These are phyloP conservation scores for Penicillium alfredii DNA, from an alignment of 495 filamentous ascomycete species.

Conservation along the genomic window DNA sequence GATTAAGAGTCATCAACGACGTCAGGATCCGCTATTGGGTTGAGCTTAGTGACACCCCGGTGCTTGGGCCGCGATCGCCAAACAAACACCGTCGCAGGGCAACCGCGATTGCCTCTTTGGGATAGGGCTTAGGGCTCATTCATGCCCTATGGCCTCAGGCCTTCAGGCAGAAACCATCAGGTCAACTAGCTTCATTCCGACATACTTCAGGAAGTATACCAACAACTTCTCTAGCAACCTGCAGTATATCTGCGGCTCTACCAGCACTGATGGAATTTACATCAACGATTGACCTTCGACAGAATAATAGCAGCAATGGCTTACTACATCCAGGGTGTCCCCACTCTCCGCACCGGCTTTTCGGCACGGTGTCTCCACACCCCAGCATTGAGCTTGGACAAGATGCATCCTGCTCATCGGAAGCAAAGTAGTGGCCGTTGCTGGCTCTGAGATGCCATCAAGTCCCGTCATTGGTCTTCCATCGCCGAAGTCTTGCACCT, in stretches of 20 bases:
- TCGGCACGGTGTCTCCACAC: slow-evolving; percentile 18
- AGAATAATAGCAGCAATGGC: too few relatives aligned
- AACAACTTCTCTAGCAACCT: too few relatives aligned
- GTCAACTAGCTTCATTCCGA: too few relatives aligned
- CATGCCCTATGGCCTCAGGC: too few relatives aligned
- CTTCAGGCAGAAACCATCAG: too few relatives aligned
- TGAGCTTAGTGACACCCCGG: too few relatives aligned
- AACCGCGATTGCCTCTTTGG: slow-evolving; percentile 13
- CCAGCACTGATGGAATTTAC: too few relatives aligned
- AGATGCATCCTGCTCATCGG: neutral
- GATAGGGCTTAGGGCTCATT: slow-evolving; percentile 16
- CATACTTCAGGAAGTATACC: too few relatives aligned
- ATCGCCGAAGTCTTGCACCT: slow-evolving; percentile 6
- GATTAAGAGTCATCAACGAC: slow-evolving; percentile 12
- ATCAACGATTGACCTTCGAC: too few relatives aligned
- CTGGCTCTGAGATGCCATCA: neutral
- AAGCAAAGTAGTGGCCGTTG: neutral
- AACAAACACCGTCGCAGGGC: slow-evolving; percentile 25
- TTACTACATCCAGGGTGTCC: too few relatives aligned
- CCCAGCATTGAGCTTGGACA: slow-evolving; percentile 4
- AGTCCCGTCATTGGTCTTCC: slow-evolving; percentile 8
- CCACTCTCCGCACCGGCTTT: slow-evolving; percentile 20
- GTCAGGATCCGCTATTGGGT: slow-evolving; percentile 12
- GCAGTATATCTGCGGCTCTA: too few relatives aligned
- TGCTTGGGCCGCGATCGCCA: slow-evolving; percentile 11